Evolutionary conservation across 768 basidiomycete species (phyloP).

Genomic region (Steccherinum ochraceum): DNA sequence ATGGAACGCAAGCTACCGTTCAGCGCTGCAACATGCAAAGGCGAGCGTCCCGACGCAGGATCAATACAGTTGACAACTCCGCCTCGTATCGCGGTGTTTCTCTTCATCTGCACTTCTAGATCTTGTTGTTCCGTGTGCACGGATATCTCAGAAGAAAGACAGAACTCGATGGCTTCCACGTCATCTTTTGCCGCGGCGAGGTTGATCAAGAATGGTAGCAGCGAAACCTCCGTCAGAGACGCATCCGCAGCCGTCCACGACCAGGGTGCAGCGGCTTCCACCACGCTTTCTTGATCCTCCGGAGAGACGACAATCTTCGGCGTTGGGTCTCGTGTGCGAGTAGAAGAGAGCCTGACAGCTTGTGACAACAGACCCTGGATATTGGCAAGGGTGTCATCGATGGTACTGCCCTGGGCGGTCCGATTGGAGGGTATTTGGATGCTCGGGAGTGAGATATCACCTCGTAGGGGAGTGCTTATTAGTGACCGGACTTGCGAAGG

Average conservation of each 20-base stretch:
- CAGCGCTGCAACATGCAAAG: conserved; percentile 74
- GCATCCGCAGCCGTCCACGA: conserved; percentile 75
- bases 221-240: conserved; percentile 56
- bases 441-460: conserved; percentile 66
- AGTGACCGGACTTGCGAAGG: conserved; percentile 64
- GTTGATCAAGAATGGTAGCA: conserved; percentile 75
- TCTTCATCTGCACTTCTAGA: conserved; percentile 14
- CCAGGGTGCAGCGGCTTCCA: conserved; percentile 56
- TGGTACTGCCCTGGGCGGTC: conserved; percentile 29
- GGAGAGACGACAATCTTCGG: conserved; percentile 32
- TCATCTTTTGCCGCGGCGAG: conserved; percentile 73
- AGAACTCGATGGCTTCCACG: conserved; percentile 52
- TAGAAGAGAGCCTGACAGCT: conserved; percentile 55
- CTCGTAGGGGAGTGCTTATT: conserved; percentile 74
- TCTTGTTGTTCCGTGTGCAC: conserved; percentile 15
- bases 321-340: conserved; percentile 25
- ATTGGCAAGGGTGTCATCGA: conserved; percentile 48
- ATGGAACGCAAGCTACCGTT: conserved; percentile 46
- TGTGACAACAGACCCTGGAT: conserved; percentile 63
- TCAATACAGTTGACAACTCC: conserved; percentile 74
- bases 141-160: conserved; percentile 32
- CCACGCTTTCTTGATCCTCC: conserved; percentile 18
- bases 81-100: conserved; percentile 39
- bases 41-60: conserved; percentile 61
- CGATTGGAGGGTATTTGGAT: conserved; percentile 34